phyloP scores from a whole-genome alignment of 2,329 filamentous ascomycete species.

The Verticillium klebahnii region DNA sequence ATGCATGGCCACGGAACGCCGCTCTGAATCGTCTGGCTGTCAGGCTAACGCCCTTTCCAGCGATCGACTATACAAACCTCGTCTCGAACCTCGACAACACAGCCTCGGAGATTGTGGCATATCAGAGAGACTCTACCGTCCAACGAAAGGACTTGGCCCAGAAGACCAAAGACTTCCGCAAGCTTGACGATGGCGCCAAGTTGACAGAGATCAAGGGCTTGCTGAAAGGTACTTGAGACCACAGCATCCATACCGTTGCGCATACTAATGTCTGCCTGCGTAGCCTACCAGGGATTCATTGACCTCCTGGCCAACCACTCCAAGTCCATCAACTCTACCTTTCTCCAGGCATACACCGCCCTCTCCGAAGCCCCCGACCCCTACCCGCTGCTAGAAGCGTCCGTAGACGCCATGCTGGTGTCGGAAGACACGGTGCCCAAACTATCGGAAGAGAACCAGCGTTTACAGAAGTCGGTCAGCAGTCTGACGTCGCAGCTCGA shows the following conservation, averaged over 20 bases:
- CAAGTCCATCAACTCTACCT: conserved; percentile 88
- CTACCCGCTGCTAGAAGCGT: conserved; percentile 92
- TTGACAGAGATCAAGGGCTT: conserved; percentile 83
- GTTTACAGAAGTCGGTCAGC: conserved; percentile 73
- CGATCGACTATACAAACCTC: conserved; percentile 79
- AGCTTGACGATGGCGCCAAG: conserved; percentile 85
- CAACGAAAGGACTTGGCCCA: conserved; percentile 97
- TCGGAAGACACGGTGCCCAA: conserved; percentile 91
- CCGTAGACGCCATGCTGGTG: conserved; percentile 86
- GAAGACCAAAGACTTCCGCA: conserved; percentile 97
- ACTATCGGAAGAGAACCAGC: conserved; percentile 81
- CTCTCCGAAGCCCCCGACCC: conserved; percentile 95
- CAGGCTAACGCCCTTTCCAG: conserved; percentile 40
- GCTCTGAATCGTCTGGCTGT: conserved; percentile 9
- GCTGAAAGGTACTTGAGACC: conserved; percentile 62
- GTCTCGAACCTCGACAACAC: conserved; percentile 84
- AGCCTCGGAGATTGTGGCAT: conserved; percentile 89
- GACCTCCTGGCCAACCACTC: conserved; percentile 94
- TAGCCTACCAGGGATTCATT: conserved; percentile 96
- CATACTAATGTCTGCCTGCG: conserved; percentile 1
- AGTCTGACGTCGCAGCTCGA: conserved; percentile 78
- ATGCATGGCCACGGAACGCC: conserved; percentile 22
- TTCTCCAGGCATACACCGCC: conserved; percentile 87
- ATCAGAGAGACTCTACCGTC: conserved; percentile 91
- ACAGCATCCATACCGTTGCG: neutral